Conservation (phyloP, 192 early-diverging fungal species). For the Diversispora epigaea region DNA sequence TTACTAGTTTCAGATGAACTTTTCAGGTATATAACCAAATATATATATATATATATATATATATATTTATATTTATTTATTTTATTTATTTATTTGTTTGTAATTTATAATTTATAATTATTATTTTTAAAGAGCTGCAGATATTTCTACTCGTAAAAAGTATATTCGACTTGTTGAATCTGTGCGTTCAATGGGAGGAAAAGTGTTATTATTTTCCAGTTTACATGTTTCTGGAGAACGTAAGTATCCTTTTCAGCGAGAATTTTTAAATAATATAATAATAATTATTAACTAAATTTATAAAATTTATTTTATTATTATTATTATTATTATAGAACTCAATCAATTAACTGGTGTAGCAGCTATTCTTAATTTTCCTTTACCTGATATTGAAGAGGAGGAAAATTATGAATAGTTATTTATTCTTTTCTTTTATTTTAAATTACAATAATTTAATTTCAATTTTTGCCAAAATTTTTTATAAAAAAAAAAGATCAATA, state of each 20-base stretch:
- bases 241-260: slow-evolving; percentile 44
- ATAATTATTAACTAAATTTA: neutral
- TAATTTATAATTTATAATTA: slow-evolving; percentile 16
- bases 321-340: slow-evolving; percentile 57
- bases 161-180: slow-evolving; percentile 88
- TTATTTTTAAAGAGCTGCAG: slow-evolving; percentile 61
- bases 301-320: neutral
- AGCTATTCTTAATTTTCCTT: slow-evolving; percentile 87
- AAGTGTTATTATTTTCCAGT: slow-evolving; percentile 86
- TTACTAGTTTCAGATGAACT: slow-evolving; percentile 91
- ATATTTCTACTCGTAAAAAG: slow-evolving; percentile 77
- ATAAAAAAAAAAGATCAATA: too few species aligned
- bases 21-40: slow-evolving; percentile 58
- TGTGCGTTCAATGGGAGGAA: slow-evolving; percentile 71
- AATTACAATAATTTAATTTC: too few species aligned
- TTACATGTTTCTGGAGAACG: slow-evolving; percentile 95
- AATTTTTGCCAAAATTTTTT: too few species aligned
- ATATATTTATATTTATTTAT: slow-evolving; percentile 13
- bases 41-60: too few species aligned
- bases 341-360: slow-evolving; percentile 94
- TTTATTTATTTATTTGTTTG: slow-evolving; percentile 1
- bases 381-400: slow-evolving; percentile 74
- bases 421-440: too few species aligned
- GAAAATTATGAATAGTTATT: slow-evolving; percentile 33
- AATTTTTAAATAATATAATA: too few species aligned